Percentiles rank a stretch among this genome's conserved stretches.
Evolutionary conservation across 2,329 filamentous ascomycete species (phyloP).

Genomic region (Hirsutella minnesotensis): DNA sequence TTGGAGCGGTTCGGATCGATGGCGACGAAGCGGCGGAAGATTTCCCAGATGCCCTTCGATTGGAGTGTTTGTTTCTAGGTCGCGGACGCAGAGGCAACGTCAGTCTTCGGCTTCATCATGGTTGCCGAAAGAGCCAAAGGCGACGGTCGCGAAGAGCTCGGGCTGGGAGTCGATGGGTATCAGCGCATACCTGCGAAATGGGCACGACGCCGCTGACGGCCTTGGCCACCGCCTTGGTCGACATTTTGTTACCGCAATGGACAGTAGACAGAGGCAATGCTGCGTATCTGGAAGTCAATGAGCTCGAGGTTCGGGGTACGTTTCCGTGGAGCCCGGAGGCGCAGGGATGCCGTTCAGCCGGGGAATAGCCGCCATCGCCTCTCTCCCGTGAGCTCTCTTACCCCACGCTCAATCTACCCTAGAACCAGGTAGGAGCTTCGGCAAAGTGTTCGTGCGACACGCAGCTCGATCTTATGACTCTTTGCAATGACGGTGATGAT

Average conservation of each 20-base stretch:
- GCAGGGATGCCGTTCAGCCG: conserved; percentile 5
- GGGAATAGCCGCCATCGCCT: conserved; percentile 5
- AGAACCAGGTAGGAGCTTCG: too few relatives aligned
- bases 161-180: not conserved
- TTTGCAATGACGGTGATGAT: too few relatives aligned
- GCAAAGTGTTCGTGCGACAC: too few relatives aligned
- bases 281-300: conserved; percentile 1
- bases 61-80: conserved; percentile 89
- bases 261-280: conserved; percentile 5
- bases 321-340: not conserved
- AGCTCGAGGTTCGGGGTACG: not conserved
- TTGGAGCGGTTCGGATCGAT: conserved; percentile 82
- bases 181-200: conserved; percentile 41
- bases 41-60: conserved; percentile 79
- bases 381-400: not conserved
- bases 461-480: too few relatives aligned
- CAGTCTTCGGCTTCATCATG: not conserved
- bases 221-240: conserved; percentile 47
- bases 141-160: too few relatives aligned
- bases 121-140: too few relatives aligned
- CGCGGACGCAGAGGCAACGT: not conserved
- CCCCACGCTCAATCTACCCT: too few relatives aligned
- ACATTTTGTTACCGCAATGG: conserved; percentile 39
- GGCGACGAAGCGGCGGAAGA: conserved; percentile 63
- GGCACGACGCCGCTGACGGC: conserved; percentile 40